A percentile compares a stretch with the other conserved stretches of the same genome.
These are phyloP conservation scores for Populus hybrid DNA, from an alignment of 441 rosid species.

Conservation along the genomic window DNA sequence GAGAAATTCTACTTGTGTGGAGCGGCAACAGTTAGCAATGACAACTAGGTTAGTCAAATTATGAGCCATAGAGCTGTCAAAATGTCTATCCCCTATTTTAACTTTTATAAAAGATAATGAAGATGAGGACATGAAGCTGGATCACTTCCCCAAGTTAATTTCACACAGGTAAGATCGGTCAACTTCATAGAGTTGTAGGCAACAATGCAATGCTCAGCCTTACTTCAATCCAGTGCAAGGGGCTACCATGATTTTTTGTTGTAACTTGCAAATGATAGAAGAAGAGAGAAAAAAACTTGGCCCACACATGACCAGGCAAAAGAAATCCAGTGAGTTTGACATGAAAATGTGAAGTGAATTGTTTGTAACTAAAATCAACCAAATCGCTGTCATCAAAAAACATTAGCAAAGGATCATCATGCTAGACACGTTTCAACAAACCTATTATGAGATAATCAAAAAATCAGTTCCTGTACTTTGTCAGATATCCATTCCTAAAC, in stretches of 20 bases:
- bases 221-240: not conserved
- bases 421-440: not conserved
- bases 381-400: not conserved
- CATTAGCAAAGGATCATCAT: conserved; percentile 1
- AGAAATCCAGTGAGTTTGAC: not conserved
- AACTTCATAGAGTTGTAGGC: not conserved
- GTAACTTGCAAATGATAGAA: not conserved
- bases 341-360: not conserved
- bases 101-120: not conserved
- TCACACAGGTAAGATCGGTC: not conserved
- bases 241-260: not conserved
- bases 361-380: not conserved
- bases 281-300: not conserved
- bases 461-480: not conserved
- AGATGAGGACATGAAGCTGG: not conserved
- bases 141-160: not conserved
- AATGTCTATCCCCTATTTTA: not conserved
- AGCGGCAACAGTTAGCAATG: not conserved
- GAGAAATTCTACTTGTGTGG: not conserved
- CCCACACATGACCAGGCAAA: not conserved
- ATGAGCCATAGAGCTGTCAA: not conserved
- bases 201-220: not conserved
- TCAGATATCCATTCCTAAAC: not conserved
- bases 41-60: conserved; percentile 13
- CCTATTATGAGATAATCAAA: not conserved